phyloP scores from a whole-genome alignment of 257 asterid species.

The Solanum gracilifrons region DNA sequence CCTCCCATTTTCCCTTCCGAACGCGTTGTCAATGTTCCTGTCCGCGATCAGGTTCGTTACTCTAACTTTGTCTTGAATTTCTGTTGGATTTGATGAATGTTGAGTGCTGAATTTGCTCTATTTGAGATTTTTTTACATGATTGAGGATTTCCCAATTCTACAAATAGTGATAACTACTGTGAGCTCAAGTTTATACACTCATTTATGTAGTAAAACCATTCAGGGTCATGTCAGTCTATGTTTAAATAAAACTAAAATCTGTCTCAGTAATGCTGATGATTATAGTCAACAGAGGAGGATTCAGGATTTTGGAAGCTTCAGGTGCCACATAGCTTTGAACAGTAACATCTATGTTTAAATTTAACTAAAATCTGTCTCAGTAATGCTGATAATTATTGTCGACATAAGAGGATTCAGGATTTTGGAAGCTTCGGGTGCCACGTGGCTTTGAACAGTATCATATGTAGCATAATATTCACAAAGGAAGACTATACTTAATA shows the following conservation, averaged over 20 bases:
- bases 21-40: conserved; percentile 44
- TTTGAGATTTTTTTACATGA: background rate
- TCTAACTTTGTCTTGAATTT: background rate
- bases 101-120: background rate
- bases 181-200: background rate
- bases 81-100: background rate
- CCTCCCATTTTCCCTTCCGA: conserved; percentile 40
- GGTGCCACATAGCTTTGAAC: background rate
- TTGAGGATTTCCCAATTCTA: background rate
- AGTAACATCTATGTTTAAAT: background rate
- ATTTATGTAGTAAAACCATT: background rate
- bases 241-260: background rate
- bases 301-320: background rate
- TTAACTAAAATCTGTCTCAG: background rate
- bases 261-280: background rate
- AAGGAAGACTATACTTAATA: background rate
- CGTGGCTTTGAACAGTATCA: background rate
- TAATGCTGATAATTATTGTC: background rate
- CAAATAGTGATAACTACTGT: background rate
- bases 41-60: conserved; percentile 56
- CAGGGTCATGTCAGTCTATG: background rate
- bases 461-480: background rate
- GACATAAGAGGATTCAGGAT: background rate
- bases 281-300: background rate
- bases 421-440: background rate